Percentiles rank a stretch among this genome's conserved stretches.
Evolutionary conservation across 331 rosid genomes (phyloP).

Genomic region (Ulmus americana): DNA sequence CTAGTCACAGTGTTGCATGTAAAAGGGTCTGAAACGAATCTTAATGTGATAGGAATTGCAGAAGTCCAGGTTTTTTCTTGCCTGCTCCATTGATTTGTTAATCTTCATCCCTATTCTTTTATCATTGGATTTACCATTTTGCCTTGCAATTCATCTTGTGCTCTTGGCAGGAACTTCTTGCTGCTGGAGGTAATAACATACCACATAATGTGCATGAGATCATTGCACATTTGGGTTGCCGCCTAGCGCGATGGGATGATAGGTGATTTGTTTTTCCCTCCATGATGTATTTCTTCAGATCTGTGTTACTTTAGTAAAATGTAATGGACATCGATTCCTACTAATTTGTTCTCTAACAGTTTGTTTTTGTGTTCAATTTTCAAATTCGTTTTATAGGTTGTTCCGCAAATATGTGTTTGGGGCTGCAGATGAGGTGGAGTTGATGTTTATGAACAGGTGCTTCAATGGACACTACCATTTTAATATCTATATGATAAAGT

Average conservation of each 20-base stretch:
- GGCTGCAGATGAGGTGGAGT: slow-evolving; percentile 28
- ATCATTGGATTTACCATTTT: neutral
- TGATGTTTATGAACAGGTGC: slow-evolving; percentile 26
- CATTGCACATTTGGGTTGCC: slow-evolving; percentile 45
- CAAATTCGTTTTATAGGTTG: slow-evolving; percentile 6
- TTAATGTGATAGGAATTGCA: slow-evolving; percentile 48
- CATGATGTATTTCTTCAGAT: neutral
- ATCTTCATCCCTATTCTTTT: neutral
- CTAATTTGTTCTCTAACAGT: neutral
- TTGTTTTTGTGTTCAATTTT: neutral
- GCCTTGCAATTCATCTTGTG: neutral
- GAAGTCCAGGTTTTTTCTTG: slow-evolving; percentile 52
- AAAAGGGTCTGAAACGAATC: slow-evolving; percentile 41
- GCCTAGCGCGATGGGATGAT: slow-evolving; percentile 62
- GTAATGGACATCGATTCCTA: too few species aligned
- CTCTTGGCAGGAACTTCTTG: slow-evolving; percentile 43
- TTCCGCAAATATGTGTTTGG: slow-evolving; percentile 21
- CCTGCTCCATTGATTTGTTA: neutral
- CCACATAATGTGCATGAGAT: slow-evolving; percentile 45
- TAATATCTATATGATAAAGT: neutral
- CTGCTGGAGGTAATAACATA: slow-evolving; percentile 40
- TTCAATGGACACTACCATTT: neutral
- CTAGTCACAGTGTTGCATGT: slow-evolving; percentile 56
- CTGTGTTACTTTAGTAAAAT: neutral
- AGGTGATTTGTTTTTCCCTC: slow-evolving; percentile 31